Percentiles rank a stretch among this genome's conserved stretches.
Conservation (phyloP, 2,329 filamentous ascomycete species). For the Ambrosiella xylebori region DNA sequence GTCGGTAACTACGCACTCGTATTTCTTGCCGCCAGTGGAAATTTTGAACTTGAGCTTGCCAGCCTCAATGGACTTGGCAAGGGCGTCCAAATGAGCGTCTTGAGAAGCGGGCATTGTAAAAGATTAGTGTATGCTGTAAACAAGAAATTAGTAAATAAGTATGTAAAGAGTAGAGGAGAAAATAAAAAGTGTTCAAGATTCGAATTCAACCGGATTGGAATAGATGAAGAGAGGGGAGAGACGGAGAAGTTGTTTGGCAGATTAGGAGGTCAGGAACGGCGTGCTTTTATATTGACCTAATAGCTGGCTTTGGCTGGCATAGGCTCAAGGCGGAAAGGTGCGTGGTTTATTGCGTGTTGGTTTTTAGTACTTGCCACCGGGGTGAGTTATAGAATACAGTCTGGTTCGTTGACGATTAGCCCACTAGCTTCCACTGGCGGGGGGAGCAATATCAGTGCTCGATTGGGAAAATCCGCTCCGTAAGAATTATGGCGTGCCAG, state of each 20-base stretch:
- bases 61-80: constrained; percentile 21
- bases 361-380: neutral
- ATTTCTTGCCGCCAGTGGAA: constrained; percentile 24
- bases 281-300: neutral
- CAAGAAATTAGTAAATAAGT: neutral
- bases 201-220: neutral
- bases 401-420: neutral
- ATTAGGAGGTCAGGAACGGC: neutral
- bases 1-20: constrained; percentile 26
- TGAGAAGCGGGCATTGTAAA: constrained; percentile 9
- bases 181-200: constrained; percentile 4
- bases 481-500: neutral
- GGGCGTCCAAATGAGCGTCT: constrained; percentile 10
- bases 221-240: neutral
- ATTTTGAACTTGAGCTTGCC: constrained; percentile 30
- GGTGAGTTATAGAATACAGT: neutral
- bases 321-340: neutral
- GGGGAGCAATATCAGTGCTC: neutral
- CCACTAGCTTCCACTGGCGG: neutral
- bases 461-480: neutral
- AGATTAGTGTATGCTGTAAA: constrained; percentile 13
- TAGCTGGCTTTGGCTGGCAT: neutral
- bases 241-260: neutral
- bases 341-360: neutral
- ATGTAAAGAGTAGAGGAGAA: neutral